These are phyloP conservation scores for Cyclocybe aegerita DNA, from an alignment of 768 basidiomycete species.

Conservation along the genomic window DNA sequence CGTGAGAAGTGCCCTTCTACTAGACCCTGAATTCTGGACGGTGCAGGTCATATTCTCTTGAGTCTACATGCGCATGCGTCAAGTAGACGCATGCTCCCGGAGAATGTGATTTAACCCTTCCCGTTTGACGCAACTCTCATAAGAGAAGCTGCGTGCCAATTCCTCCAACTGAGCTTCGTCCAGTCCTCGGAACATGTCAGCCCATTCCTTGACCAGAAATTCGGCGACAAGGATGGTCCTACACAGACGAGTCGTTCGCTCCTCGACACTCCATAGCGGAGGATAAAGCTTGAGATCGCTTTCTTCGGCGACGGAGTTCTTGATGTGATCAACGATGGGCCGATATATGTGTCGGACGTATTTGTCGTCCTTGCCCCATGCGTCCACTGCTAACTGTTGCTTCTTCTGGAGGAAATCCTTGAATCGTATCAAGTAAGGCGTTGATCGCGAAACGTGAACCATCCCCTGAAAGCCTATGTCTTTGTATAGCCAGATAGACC, in stretches of 20 bases:
- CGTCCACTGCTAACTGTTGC: conserved; percentile 71
- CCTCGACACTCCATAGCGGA: conserved; percentile 61
- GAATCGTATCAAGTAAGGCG: conserved; percentile 71
- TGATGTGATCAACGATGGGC: conserved; percentile 63
- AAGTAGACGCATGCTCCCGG: conserved; percentile 34
- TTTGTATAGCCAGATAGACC: conserved; percentile 89
- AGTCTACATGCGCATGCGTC: no score
- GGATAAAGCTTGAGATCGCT: conserved; percentile 54
- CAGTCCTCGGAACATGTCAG: conserved; percentile 62
- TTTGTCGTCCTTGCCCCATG: conserved; percentile 73
- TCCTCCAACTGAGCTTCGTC: conserved; percentile 61
- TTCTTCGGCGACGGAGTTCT: conserved; percentile 46
- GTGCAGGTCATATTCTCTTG: neutral
- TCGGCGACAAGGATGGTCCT: conserved; percentile 71
- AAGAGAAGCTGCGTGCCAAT: conserved; percentile 72
- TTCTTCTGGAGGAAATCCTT: conserved; percentile 70
- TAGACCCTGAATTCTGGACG: neutral
- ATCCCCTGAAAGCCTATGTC: conserved; percentile 84
- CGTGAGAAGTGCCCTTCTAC: neutral
- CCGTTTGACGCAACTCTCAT: conserved; percentile 67
- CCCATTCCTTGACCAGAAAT: conserved; percentile 73
- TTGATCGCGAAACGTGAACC: conserved; percentile 66
- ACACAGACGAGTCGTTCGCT: conserved; percentile 60
- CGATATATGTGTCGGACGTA: conserved; percentile 59
- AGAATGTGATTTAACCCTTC: conserved; percentile 63